Evolutionary conservation across 139 green algal genomes (phyloP).

Genomic region (Deuterostichococcus epilithicus): DNA sequence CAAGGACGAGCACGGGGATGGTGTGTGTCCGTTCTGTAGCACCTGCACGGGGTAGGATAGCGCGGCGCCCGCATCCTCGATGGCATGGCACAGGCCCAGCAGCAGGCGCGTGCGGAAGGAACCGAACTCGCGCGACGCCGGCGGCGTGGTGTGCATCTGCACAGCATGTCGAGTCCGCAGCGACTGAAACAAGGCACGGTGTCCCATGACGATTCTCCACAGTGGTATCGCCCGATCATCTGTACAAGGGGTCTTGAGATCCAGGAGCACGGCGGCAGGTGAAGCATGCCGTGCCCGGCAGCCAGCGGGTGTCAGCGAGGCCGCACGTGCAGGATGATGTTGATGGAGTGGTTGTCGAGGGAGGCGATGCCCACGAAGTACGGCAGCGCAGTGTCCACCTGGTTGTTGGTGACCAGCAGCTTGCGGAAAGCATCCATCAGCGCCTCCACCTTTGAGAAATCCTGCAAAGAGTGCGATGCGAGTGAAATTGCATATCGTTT

Average conservation of each 20-base stretch:
- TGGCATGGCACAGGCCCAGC: constrained; percentile 5
- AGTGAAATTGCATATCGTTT: background rate
- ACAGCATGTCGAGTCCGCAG: constrained; percentile 1
- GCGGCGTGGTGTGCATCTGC: constrained; percentile 28
- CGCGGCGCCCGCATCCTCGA: constrained; percentile 8
- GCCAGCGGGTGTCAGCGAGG: too few species aligned
- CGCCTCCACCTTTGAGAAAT: constrained; percentile 10
- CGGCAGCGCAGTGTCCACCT: constrained; percentile 18
- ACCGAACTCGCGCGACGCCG: constrained; percentile 19
- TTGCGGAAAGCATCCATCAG: constrained; percentile 10
- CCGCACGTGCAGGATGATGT: constrained; percentile 16
- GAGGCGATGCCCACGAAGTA: constrained; percentile 13
- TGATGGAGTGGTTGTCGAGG: constrained; percentile 18
- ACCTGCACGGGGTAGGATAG: constrained; percentile 24
- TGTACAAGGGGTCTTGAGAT: too few species aligned
- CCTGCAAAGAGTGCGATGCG: too few species aligned
- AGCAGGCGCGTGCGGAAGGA: constrained; percentile 19
- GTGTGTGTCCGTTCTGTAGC: too few species aligned
- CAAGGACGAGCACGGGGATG: too few species aligned
- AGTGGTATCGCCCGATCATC: too few species aligned
- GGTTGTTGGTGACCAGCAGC: constrained; percentile 10
- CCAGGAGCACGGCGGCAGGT: too few species aligned
- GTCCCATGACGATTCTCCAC: too few species aligned
- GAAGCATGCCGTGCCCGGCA: too few species aligned
- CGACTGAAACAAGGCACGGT: background rate